phyloP scores from a whole-genome alignment of 768 basidiomycete species.

The Xerocomellus dryophilus region DNA sequence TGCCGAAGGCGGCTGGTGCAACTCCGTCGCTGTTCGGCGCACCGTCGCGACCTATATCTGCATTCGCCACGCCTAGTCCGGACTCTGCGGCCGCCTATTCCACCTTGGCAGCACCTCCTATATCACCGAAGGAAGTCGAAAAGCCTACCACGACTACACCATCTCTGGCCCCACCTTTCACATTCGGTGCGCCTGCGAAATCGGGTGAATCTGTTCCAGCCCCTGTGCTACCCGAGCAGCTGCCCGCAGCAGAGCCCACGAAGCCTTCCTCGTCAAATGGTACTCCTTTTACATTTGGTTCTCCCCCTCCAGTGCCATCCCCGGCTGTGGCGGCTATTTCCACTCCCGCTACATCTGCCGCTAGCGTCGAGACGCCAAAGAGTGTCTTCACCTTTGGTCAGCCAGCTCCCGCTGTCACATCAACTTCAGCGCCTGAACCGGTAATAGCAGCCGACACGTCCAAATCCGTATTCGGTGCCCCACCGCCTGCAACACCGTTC shows the following conservation, averaged over 20 bases:
- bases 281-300: slow-evolving; percentile 29
- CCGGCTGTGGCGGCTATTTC: not conserved
- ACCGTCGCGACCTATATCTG: slow-evolving; percentile 6
- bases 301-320: slow-evolving; percentile 11
- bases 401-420: slow-evolving; percentile 8
- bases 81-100: slow-evolving; percentile 3
- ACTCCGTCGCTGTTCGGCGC: slow-evolving; percentile 12
- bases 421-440: slow-evolving; percentile 8
- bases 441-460: slow-evolving; percentile 32
- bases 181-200: slow-evolving; percentile 28
- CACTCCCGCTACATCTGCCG: slow-evolving; percentile 10
- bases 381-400: slow-evolving; percentile 34
- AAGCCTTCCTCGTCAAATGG: slow-evolving; percentile 9
- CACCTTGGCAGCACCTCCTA: slow-evolving; percentile 3
- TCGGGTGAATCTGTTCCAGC: slow-evolving; percentile 18
- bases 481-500: slow-evolving; percentile 35
- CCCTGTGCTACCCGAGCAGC: slow-evolving; percentile 11
- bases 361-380: slow-evolving; percentile 31
- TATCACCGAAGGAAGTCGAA: slow-evolving; percentile 19
- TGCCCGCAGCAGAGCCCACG: slow-evolving; percentile 1
- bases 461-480: slow-evolving; percentile 42
- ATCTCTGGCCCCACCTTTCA: slow-evolving; percentile 23
- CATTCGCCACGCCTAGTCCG: slow-evolving; percentile 1
- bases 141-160: slow-evolving; percentile 7
- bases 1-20: slow-evolving; percentile 7